Evolutionary conservation across 352 stramenopile genomes (phyloP), one percentile per base, ranked within the genome.

Genomic region (Phytophthora pinifolia): DNA sequence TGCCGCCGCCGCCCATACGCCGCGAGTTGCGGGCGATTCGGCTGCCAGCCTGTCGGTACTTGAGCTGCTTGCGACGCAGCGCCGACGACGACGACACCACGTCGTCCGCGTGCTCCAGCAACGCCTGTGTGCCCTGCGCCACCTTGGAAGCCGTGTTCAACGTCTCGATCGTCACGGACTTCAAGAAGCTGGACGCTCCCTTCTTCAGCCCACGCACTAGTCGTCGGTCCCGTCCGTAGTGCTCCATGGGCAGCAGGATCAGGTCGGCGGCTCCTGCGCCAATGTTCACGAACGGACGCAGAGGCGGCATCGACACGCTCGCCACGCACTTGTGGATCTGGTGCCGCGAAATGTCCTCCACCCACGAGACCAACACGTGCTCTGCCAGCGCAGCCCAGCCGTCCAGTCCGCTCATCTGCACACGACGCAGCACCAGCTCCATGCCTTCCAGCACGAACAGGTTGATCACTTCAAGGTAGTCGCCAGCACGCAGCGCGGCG

Each of bases 401-500:
- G 54, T 92, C 76, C 13, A 96, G 59, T 3, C 86, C 86, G 46
- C 76, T 92, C 63, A 91, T 86, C 54, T 90, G 87, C 8, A 94
- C 85, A 10, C 83, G 84, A 22, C 83, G 82, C 50, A 96, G 79
- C 7, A 93, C 76, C 27, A 96, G 58, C 58, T 96, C 86, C 86
- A 96, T 96, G 18, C 79, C 84, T 63, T 96, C 86, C 9, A 96
- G 58, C 20, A 93, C 84, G 38, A 96, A 96, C 25, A 96, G 44
- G 30, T 96, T 96, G 56, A 96, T 93, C 46, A 96, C 84, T 68
- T 96, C 86, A 2, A 96, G 41, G 54, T 96, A 96, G 39, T 96
- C 86, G 9, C 86, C 86, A 13, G 83, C 78, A 47, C 84, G 78
- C 25, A 96, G 54, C 4, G 86, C 86, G 7, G 86, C 75, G 22